Evolutionary conservation across 331 rosid species (phyloP).

Genomic region (Malus hybrid): DNA sequence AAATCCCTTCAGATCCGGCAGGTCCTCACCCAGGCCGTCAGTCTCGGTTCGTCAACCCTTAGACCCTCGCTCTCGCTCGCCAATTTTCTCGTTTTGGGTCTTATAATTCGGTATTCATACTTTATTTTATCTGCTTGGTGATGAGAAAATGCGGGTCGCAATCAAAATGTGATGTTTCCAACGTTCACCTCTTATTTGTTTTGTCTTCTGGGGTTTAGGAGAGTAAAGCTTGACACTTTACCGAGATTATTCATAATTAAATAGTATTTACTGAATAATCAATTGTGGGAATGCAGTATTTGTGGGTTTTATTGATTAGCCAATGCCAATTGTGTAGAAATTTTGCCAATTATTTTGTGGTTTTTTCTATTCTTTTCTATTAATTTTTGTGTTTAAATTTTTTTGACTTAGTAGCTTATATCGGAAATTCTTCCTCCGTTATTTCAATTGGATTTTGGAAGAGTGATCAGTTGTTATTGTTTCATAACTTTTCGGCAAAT

Average conservation of each 20-base stretch:
- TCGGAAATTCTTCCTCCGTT: neutral
- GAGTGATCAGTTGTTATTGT: neutral
- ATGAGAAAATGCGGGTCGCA: neutral
- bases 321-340: neutral
- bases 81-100: neutral
- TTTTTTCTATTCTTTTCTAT: neutral
- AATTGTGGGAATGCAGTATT: neutral
- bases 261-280: neutral
- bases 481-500: neutral
- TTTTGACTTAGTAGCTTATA: neutral
- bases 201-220: neutral
- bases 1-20: constrained; percentile 90
- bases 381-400: neutral
- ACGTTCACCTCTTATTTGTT: neutral
- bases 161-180: neutral
- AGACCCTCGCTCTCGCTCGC: neutral
- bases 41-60: constrained; percentile 55
- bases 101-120: neutral
- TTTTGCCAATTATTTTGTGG: too few relatives aligned
- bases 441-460: neutral
- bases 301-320: neutral
- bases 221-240: neutral
- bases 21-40: constrained; percentile 67
- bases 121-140: neutral
- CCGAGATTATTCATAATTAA: neutral